Evolutionary conservation across 129 eudicot species (phyloP), one percentile per base, ranked within the genome.

Genomic region (Flaveria ramosissima): DNA sequence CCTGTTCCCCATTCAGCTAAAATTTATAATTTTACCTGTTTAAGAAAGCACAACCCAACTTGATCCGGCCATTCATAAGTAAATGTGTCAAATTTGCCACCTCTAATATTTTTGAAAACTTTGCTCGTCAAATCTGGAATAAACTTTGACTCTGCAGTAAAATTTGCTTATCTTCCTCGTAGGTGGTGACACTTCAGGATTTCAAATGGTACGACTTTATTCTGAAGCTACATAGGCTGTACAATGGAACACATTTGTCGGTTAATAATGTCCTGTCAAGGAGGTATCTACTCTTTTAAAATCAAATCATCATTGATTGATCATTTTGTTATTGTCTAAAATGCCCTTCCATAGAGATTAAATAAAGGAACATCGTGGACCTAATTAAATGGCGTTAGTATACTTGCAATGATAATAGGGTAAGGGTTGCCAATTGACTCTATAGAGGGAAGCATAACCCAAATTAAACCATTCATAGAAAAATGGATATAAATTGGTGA

Each of bases 151-250:
- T 70, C 47, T 60, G 76, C 46, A 62, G 11, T 70, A 68, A 19
- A 32, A 71, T 46, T 15, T 45, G 27, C 43, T 17, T 14, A 15
- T n/a, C 70, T 73, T 42, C 66, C 9, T 75, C 68, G 72, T 86
- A 94, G 99, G 92, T 91, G 77, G 97, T 91, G 84, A 83, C 78
- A 73, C 99, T 91, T 85, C 97, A 91, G 84, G 96, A 89, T 75
- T 94, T 94, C 83, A 91, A 89, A 78, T 94, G 99, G 99, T 87
- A 91, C 26, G 96, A 94, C 81, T 94, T 94, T 60, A 50, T 94
- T 66, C 66, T 89, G 83, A 86, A 94, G 61, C 50, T 94, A 69
- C 92, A 87, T 76, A 94, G 84, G 88, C 89, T 94, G 70, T 94
- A 91, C 86, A 77, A 74, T 20, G 97, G 99, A 72, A 87, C 97